Percentiles rank a stretch among this genome's conserved stretches.
These are phyloP conservation scores for Nakazawaea sp. DNA, from an alignment of 805 yeast genomes.

Conservation along the genomic window DNA sequence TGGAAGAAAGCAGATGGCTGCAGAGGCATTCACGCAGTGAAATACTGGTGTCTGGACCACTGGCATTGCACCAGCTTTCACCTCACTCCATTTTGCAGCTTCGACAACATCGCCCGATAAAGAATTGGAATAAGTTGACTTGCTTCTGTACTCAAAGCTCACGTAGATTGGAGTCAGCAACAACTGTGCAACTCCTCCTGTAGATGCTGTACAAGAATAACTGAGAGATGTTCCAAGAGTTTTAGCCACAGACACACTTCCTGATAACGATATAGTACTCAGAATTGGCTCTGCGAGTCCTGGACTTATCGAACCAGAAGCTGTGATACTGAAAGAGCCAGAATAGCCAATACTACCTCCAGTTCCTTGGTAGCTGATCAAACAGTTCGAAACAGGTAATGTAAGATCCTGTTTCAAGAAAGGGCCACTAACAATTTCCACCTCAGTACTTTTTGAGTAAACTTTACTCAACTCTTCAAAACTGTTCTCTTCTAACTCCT, in stretches of 20 bases:
- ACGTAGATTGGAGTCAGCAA: constrained; percentile 5
- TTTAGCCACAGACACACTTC: not conserved
- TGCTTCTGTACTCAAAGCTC: constrained; percentile 1
- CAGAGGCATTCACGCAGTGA: constrained; percentile 6
- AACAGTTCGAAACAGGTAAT: constrained; percentile 9
- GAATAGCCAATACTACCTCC: constrained; percentile 10
- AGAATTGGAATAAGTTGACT: not conserved
- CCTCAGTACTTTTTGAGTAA: constrained; percentile 1
- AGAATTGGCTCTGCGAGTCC: constrained; percentile 5
- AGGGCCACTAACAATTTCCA: constrained; percentile 1
- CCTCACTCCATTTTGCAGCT: constrained; percentile 1
- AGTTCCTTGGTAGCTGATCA: constrained; percentile 2
- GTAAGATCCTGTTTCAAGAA: not conserved
- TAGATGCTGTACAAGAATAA: constrained; percentile 5
- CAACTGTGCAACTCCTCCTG: constrained; percentile 9
- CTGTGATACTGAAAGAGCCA: constrained; percentile 1
- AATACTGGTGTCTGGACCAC: constrained; percentile 5
- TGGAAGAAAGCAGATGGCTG: constrained; percentile 8
- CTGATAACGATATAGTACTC: not conserved
- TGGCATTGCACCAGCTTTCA: constrained; percentile 6
- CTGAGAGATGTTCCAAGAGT: not conserved
- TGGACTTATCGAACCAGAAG: not conserved
- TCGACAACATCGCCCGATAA: not conserved
- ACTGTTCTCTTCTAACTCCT: not conserved
- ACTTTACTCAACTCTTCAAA: not conserved